These are phyloP conservation scores for Clarireedia paspali DNA, from an alignment of 2,329 filamentous ascomycete species.

Conservation along the genomic window DNA sequence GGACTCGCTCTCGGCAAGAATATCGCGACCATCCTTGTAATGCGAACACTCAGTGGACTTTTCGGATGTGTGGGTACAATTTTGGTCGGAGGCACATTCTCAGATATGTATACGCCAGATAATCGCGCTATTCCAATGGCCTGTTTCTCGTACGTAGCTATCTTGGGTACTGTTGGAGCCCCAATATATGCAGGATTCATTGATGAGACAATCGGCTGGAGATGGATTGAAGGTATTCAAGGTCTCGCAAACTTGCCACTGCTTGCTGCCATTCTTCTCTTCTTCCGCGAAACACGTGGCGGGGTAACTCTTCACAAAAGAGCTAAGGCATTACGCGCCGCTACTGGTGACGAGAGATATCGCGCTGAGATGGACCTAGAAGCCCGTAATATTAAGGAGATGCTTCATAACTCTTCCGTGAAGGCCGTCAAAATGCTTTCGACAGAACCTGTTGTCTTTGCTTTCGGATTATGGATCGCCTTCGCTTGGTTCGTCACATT, in stretches of 20 bases:
- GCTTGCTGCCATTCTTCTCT: conserved; percentile 54
- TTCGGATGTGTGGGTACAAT: conserved; percentile 64
- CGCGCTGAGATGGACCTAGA: conserved; percentile 44
- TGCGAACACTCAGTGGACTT: conserved; percentile 58
- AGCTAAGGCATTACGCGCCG: conserved; percentile 54
- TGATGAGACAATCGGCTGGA: conserved; percentile 57
- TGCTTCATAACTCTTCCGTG: conserved; percentile 65
- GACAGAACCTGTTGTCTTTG: conserved; percentile 72
- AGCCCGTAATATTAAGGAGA: conserved; percentile 46
- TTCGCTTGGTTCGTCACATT: conserved; percentile 88
- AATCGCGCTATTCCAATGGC: conserved; percentile 84
- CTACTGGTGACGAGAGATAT: conserved; percentile 52
- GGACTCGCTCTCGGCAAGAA: conserved; percentile 66
- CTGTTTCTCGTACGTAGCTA: conserved; percentile 63
- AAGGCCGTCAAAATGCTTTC: conserved; percentile 65
- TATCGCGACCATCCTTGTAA: conserved; percentile 65
- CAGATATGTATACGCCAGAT: conserved; percentile 71
- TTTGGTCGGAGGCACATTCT: conserved; percentile 76
- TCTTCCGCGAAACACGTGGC: conserved; percentile 75
- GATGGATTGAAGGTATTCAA: conserved; percentile 85
- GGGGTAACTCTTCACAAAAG: conserved; percentile 71
- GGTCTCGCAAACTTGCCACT: conserved; percentile 59
- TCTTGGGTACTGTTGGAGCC: conserved; percentile 66
- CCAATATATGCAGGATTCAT: conserved; percentile 57
- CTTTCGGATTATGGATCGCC: conserved; percentile 80